Base-by-base conservation (phyloP, 2,329 filamentous ascomycete species). In the Penicillium sp. region DNA sequence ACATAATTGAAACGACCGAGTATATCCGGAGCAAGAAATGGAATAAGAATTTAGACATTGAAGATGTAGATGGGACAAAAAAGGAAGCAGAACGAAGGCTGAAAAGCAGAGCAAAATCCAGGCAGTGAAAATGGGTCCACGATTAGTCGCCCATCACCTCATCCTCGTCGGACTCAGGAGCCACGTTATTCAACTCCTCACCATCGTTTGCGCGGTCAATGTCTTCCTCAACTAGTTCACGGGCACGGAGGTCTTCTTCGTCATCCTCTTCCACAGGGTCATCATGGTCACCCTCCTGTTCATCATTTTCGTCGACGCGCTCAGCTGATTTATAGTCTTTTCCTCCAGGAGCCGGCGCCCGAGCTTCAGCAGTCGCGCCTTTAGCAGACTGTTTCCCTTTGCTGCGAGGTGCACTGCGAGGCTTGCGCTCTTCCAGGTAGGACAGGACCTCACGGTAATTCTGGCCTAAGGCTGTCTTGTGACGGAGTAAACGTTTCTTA, bases 361-460 rank as follows among this genome's bases (percentile, higher is more conserved):
- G 52, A n/a, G 18, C 43, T 17, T 41, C 39, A 8, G 42, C 42
- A n/a, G n/a, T n/a, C 6, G 39, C 35, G n/a, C 36, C 13, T 31
- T 48, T 51, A 5, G 54, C 48, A 27, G 51, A 18, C 32, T 59
- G 59, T 32, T 65, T 64, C 31, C 63, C 66, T 55, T 69, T 72
- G 7, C 53, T 47, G 16, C 45, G 51, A 9, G 53, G 48, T 18
- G 52, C 36, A 16, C 40, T 48, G 30, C 56, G 58, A 23, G 59
- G 51, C 56, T 83, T 81, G 33, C 76, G 73, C 41, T 84, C 79
- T 56, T 95, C 89, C 3, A 97, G 72, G 62, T 84, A 93, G 7
- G 80, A 79, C 4, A 95, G 72, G 5, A 96, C 81, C 55, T 93
- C 88, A 58, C 84, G 87, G 73, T 87, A 94, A 61, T 93, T 96